A percentile compares a stretch with the other conserved stretches of the same genome.
These are phyloP conservation scores for Haberlea rhodopensis DNA, from an alignment of 257 asterid genomes.

Conservation along the genomic window DNA sequence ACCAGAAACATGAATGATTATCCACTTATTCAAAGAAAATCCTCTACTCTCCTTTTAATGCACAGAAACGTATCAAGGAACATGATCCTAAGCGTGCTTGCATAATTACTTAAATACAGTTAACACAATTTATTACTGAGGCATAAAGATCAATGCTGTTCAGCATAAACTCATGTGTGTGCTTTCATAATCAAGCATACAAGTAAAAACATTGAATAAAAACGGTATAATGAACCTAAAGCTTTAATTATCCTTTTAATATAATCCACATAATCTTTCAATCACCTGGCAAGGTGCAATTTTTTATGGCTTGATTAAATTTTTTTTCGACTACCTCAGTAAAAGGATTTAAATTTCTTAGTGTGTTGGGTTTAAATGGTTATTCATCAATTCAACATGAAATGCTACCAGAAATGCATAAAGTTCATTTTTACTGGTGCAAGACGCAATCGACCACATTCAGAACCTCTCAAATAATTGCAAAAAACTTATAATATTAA, in stretches of 20 bases:
- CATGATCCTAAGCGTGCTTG: not conserved
- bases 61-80: conserved; percentile 20
- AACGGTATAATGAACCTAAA: not conserved
- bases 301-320: not conserved
- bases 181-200: conserved; percentile 16
- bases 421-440: no score
- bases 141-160: not conserved
- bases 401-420: no score
- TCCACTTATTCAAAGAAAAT: conserved; percentile 13
- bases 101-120: not conserved
- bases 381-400: not conserved
- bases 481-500: no score
- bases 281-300: no score
- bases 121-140: not conserved
- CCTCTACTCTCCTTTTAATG: conserved; percentile 15
- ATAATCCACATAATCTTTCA: no score
- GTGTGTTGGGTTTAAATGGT: not conserved
- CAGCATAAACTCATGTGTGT: not conserved
- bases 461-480: no score
- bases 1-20: conserved; percentile 27
- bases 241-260: no score
- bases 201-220: conserved; percentile 10
- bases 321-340: not conserved
- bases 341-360: not conserved
- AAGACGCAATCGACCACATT: no score